Base-by-base conservation (phyloP, 2,329 filamentous ascomycete genomes). In the Pseudofabraea citricarpa region DNA sequence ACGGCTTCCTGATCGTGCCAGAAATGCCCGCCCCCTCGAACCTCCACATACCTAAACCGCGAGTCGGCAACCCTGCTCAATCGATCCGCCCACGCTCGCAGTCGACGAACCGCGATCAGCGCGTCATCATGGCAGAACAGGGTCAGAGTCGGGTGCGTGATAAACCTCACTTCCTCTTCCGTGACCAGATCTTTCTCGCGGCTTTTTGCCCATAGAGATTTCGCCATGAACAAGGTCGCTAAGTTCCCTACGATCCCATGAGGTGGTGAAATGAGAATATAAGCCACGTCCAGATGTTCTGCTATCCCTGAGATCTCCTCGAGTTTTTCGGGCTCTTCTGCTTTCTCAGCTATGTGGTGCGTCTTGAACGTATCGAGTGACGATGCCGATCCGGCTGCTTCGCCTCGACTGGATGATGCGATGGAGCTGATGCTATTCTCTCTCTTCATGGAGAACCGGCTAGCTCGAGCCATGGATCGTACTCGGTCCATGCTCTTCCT, bases 101-200 rank as follows among this genome's bases (percentile, higher is more conserved):
- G 69, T 61, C 79, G 86, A 45, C 72, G 74, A 3, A 69, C 70
- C 1, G 81, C 76, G 1, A 87, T 82, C 51, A 96, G 94, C 0
- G 74, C 66, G 61, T 97, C 90, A 4, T 75, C 70, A 40, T 83
- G 79, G 1, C 90, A 91, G 57, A 83, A 95, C 0, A 95, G 64
- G 0, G 79, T 81, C 24, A 95, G 61, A 0, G 84, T 84, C 1
- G 73, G 71, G 54, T 82, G 73, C 2, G 65, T 61, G 1, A 77
- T 64, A 38, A 87, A 66, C 56, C 85, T 81, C 40, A 66, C 64
- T 44, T 82, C 76, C 5, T 53, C 50, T 7, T 56, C 53, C 2
- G 2, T 19, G 55, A 62, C 20, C 51, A 59, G 15, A 49, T 56
- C 37, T 60, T 56, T 48, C 47, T 57, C 52, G 47, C 43, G 47